Evolutionary conservation across 805 yeast species (phyloP).

Genomic region (Tanozyma kutaoensis): DNA sequence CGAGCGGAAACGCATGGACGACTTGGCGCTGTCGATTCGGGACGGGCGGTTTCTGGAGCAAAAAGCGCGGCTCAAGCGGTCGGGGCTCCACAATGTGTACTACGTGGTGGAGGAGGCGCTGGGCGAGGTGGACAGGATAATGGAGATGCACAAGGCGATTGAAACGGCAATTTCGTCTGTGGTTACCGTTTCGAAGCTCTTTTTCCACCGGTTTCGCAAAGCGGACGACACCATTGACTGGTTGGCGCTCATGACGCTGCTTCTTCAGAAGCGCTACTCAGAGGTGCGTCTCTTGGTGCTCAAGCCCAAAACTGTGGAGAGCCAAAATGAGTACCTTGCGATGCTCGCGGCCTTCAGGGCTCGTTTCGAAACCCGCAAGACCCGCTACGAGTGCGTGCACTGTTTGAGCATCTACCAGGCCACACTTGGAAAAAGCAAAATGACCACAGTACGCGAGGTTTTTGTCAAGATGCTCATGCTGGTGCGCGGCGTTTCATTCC

Average conservation of each 20-base stretch:
- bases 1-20: conserved; percentile 85
- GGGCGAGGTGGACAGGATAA: conserved; percentile 10
- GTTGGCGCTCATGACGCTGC: conserved; percentile 34
- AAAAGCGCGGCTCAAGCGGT: conserved; percentile 56
- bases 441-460: conserved; percentile 63
- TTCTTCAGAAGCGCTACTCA: conserved; percentile 25
- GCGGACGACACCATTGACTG: conserved; percentile 65
- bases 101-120: conserved; percentile 69
- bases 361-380: conserved; percentile 23
- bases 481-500: conserved; percentile 68
- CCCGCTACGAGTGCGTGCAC: conserved; percentile 23
- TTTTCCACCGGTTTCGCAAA: conserved; percentile 51
- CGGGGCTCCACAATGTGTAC: conserved; percentile 54
- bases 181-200: conserved; percentile 52
- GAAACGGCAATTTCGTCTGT: conserved; percentile 67
- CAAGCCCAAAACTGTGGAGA: conserved; percentile 34
- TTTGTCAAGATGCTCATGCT: conserved; percentile 69
- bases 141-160: conserved; percentile 46
- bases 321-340: conserved; percentile 36
- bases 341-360: conserved; percentile 28
- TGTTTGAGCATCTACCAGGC: conserved; percentile 37
- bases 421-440: conserved; percentile 53
- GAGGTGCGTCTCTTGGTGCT: conserved; percentile 31
- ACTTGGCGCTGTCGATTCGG: conserved; percentile 63
- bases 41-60: conserved; percentile 91